Evolutionary conservation across 2,329 filamentous ascomycete species (phyloP).

Genomic region (Fusarium graminum): DNA sequence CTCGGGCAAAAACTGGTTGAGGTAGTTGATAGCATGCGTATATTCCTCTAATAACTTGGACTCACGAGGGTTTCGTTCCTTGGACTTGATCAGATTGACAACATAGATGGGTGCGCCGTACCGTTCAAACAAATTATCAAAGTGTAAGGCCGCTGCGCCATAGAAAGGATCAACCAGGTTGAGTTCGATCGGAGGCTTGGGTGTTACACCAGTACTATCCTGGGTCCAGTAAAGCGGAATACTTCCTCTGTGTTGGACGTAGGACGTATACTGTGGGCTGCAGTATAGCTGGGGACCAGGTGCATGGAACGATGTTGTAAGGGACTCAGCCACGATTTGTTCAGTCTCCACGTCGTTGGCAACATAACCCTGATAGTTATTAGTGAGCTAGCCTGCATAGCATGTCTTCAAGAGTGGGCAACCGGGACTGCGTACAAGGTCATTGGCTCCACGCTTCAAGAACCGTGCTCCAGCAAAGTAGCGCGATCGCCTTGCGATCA

Average conservation of each 20-base stretch:
- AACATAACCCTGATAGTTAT: slow-evolving; percentile 77
- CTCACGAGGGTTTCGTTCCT: slow-evolving; percentile 89
- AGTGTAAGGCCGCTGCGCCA: slow-evolving; percentile 90
- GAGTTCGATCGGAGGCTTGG: slow-evolving; percentile 95
- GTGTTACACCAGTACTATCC: slow-evolving; percentile 92
- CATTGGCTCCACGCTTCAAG: slow-evolving; percentile 93
- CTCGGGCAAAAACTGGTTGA: slow-evolving; percentile 91
- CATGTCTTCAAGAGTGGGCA: background rate
- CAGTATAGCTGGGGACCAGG: slow-evolving; percentile 87
- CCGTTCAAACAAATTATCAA: slow-evolving; percentile 92
- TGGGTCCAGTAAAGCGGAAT: slow-evolving; percentile 98
- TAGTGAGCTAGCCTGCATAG: slow-evolving; percentile 3
- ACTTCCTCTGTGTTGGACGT: slow-evolving; percentile 95
- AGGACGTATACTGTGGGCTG: slow-evolving; percentile 93
- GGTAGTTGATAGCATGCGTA: slow-evolving; percentile 86
- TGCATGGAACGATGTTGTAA: slow-evolving; percentile 95
- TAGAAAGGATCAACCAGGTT: slow-evolving; percentile 98
- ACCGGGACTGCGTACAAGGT: slow-evolving; percentile 64
- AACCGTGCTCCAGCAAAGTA: slow-evolving; percentile 96
- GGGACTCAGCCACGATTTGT: slow-evolving; percentile 94
- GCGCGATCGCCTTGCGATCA: slow-evolving; percentile 91
- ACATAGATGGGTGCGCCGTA: slow-evolving; percentile 95
- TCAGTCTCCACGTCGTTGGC: slow-evolving; percentile 99
- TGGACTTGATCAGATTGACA: slow-evolving; percentile 89
- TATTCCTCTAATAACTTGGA: slow-evolving; percentile 92